Conservation (phyloP, 768 basidiomycete genomes). For the Termitomyces sp. region DNA sequence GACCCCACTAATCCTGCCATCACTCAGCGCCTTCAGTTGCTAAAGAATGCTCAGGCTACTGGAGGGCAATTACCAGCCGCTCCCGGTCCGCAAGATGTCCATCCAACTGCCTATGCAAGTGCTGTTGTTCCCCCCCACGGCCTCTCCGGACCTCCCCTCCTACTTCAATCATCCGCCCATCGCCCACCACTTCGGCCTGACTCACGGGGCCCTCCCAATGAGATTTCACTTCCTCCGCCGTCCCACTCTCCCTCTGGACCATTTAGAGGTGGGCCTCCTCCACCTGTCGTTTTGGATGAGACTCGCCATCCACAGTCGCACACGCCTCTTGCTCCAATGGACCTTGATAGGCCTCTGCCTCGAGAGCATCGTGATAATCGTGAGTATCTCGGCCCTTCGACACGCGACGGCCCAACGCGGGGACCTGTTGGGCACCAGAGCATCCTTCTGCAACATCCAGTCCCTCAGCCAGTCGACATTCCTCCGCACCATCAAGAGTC, state of each 20-base stretch:
- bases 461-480: conserved; percentile 37
- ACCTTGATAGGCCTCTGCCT: conserved; percentile 53
- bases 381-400: conserved; percentile 43
- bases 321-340: conserved; percentile 77
- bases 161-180: conserved; percentile 46
- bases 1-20: conserved; percentile 85
- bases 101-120: conserved; percentile 90
- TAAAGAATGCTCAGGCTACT: conserved; percentile 75
- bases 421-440: conserved; percentile 53
- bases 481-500: conserved; percentile 45
- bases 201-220: conserved; percentile 55
- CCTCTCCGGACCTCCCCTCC: conserved; percentile 60
- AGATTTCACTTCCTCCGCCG: conserved; percentile 57
- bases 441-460: conserved; percentile 63
- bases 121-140: conserved; percentile 68
- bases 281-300: conserved; percentile 77
- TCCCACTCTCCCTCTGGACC: conserved; percentile 65
- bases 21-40: conserved; percentile 68
- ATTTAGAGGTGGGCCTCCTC: conserved; percentile 79
- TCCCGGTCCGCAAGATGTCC: conserved; percentile 92
- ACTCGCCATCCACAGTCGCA: conserved; percentile 61
- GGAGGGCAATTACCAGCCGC: conserved; percentile 78
- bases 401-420: conserved; percentile 39
- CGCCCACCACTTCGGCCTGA: conserved; percentile 62
- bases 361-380: conserved; percentile 24